Evolutionary conservation across 2,329 filamentous ascomycete genomes (phyloP), one percentile per base, ranked within the genome.

Genomic region (Gnomoniopsis smithogilvyi): DNA sequence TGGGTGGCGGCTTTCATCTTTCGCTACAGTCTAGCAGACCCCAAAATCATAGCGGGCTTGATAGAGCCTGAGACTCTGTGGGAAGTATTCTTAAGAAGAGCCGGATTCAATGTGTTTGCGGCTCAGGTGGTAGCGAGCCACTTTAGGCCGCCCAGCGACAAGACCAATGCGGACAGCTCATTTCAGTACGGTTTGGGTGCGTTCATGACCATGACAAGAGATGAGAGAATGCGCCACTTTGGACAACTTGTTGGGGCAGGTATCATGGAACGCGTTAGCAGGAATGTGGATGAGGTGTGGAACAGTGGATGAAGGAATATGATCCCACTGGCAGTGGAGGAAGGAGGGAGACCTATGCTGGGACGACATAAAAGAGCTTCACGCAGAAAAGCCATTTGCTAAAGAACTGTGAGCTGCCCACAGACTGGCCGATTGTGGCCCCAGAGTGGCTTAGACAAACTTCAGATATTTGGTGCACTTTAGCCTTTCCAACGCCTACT

Each of bases 21-120:
- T 19, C 79, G 79, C 8, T 76, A 80, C 66, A 72, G 66, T 6
- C 53, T 63, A 8, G 68, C 71, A 47, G 68, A 66, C 2, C 55
- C 53, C 6, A 58, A 58, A 1, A 56, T 67, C 3, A 62, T 69
- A 33, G 61, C 66, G 1, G 58, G 70, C 33, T 68, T 85, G 33
- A 66, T 82, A 8, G 71, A 82, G 17, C 80, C 84, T 0, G 88
- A 91, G 70, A 87, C 86, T 1, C 69, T 76, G 36, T 90, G 86
- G 86, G 90, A 92, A 69, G 49, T 84, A 11, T 89, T 90, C 62
- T 75, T 93, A 24, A 78, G 88, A 15, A 76, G 78, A 24, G 79
- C 81, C 1, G 90, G 90, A 0, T 70, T 92, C 68, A 92, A 93
- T 70, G 80, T 83, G 0, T 91, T 85, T 68, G 89, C 88, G 2